phyloP scores from a whole-genome alignment of 2,329 filamentous ascomycete genomes.

The Boeremia lycopersici region DNA sequence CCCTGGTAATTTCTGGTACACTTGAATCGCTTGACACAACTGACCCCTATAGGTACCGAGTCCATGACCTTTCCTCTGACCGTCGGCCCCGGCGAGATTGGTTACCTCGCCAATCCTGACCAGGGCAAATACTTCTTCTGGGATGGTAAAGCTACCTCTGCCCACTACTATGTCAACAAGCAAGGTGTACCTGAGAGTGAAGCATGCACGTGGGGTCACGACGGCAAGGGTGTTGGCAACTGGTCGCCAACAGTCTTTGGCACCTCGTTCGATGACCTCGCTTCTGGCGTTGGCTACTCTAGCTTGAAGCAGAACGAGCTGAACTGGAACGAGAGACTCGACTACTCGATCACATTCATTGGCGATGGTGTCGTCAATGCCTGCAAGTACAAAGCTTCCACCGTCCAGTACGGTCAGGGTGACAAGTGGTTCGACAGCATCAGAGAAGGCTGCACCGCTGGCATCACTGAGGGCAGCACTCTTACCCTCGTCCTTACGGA shows the following conservation, averaged over 20 bases:
- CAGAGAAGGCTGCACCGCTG: slow-evolving; percentile 70
- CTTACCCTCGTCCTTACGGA: slow-evolving; percentile 39
- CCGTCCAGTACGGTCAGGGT: slow-evolving; percentile 65
- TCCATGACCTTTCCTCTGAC: slow-evolving; percentile 80
- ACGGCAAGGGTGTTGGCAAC: slow-evolving; percentile 71
- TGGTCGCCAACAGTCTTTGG: slow-evolving; percentile 87
- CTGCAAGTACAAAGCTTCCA: slow-evolving; percentile 67
- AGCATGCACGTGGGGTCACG: slow-evolving; percentile 77
- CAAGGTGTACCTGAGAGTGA: slow-evolving; percentile 68
- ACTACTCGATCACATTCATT: slow-evolving; percentile 79
- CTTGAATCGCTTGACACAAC: not conserved
- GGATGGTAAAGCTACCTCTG: slow-evolving; percentile 76
- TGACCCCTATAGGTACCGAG: slow-evolving; percentile 65
- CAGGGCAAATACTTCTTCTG: slow-evolving; percentile 77
- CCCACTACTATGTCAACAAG: slow-evolving; percentile 97
- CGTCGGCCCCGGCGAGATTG: slow-evolving; percentile 63
- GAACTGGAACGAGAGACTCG: slow-evolving; percentile 69
- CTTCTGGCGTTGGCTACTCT: slow-evolving; percentile 67
- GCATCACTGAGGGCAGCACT: slow-evolving; percentile 27
- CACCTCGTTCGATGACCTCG: slow-evolving; percentile 66
- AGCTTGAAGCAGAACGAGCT: slow-evolving; percentile 85
- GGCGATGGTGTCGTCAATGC: slow-evolving; percentile 65
- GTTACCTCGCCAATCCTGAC: slow-evolving; percentile 76
- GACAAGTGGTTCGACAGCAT: slow-evolving; percentile 50
- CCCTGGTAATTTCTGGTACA: slow-evolving; percentile 66